phyloP scores from a whole-genome alignment of 331 rosid species.

The Arachis monticola region DNA sequence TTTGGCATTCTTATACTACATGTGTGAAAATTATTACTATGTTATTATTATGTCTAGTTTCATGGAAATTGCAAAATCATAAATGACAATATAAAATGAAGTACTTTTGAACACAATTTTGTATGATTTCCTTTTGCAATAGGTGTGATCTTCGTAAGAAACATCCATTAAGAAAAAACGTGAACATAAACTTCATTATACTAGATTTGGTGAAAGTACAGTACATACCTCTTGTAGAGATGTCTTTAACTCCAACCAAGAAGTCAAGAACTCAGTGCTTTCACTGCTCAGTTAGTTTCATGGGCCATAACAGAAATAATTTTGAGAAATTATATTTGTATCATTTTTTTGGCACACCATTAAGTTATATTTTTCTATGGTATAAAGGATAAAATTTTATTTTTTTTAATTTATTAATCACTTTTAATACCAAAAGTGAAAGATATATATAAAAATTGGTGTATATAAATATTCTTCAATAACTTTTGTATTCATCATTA shows the following conservation, averaged over 20 bases:
- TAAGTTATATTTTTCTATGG: no score
- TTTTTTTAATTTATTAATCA: no score
- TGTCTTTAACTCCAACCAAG: constrained; percentile 1
- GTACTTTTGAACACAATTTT: background rate
- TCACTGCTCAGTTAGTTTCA: constrained; percentile 14
- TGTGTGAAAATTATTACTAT: background rate
- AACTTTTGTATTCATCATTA: no score
- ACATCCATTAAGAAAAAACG: background rate
- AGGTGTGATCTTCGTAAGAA: background rate
- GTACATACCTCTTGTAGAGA: constrained; percentile 25
- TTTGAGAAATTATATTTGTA: no score
- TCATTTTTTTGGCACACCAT: no score
- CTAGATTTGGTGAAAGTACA: background rate
- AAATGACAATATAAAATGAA: no score
- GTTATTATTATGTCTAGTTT: background rate
- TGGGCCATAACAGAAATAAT: no score
- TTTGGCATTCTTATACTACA: background rate
- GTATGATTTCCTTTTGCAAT: no score
- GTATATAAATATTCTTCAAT: no score
- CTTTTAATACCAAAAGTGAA: no score
- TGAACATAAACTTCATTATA: background rate
- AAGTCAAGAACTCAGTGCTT: background rate
- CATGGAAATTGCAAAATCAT: background rate
- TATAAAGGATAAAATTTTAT: no score
- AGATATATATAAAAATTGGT: no score